A percentile compares a stretch with the other conserved stretches of the same genome.
phyloP scores from a whole-genome alignment of 441 rosid species.

The Dalechampia spathulata region DNA sequence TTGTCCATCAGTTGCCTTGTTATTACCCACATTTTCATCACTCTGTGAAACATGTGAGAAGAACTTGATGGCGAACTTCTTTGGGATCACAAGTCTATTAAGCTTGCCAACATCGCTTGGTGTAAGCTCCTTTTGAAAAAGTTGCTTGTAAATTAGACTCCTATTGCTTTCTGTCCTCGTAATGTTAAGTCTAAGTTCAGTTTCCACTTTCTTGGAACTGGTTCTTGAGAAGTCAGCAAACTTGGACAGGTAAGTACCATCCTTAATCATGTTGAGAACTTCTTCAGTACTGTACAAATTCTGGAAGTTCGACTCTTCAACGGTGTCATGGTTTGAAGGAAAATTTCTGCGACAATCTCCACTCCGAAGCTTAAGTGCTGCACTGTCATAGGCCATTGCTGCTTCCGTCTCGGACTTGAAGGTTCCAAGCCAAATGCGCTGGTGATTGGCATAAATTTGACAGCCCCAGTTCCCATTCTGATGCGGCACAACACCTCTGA shows the following conservation, averaged over 20 bases:
- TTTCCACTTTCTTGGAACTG: constrained; percentile 2
- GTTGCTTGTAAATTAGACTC: constrained; percentile 28
- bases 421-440: constrained; percentile 63
- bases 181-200: constrained; percentile 13
- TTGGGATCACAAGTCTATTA: constrained; percentile 82
- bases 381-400: constrained; percentile 64
- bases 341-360: constrained; percentile 36
- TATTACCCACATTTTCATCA: background rate
- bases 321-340: constrained; percentile 22
- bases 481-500: constrained; percentile 55
- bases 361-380: constrained; percentile 43
- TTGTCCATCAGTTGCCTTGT: constrained; percentile 17
- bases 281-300: constrained; percentile 28
- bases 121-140: constrained; percentile 72
- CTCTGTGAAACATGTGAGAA: constrained; percentile 29
- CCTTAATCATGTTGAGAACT: constrained; percentile 44
- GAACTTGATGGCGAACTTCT: constrained; percentile 53
- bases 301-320: constrained; percentile 41
- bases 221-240: constrained; percentile 29
- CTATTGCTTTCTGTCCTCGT: constrained; percentile 4
- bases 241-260: constrained; percentile 37
- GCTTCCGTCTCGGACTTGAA: constrained; percentile 52
- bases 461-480: constrained; percentile 66
- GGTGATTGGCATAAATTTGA: constrained; percentile 47
- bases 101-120: constrained; percentile 89